Percentiles rank a stretch among this genome's conserved stretches.
Conservation (phyloP, 352 stramenopile species). For the Phytophthora nicotianae region DNA sequence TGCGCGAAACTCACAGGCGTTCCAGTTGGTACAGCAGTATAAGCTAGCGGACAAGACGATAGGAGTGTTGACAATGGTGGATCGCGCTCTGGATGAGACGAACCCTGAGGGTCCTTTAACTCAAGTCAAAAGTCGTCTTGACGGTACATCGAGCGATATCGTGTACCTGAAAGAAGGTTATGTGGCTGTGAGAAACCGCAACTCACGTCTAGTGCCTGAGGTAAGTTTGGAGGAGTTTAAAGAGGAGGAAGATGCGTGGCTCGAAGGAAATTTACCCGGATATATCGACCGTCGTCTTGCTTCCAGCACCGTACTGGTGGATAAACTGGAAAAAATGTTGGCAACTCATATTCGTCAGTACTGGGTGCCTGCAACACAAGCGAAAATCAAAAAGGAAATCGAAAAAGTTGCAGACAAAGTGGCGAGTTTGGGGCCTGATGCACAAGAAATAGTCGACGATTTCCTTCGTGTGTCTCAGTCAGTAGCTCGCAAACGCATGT, state of each 20-base stretch:
- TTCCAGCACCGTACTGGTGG: constrained; percentile 33
- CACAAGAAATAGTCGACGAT: constrained; percentile 27
- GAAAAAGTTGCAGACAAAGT: constrained; percentile 6
- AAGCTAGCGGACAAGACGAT: constrained; percentile 41
- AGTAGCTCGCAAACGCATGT: constrained; percentile 17
- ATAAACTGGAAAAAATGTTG: constrained; percentile 45
- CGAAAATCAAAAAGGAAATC: constrained; percentile 13
- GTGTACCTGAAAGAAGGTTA: constrained; percentile 47
- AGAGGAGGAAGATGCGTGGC: constrained; percentile 31
- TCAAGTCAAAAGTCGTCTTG: constrained; percentile 32
- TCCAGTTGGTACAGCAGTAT: constrained; percentile 51
- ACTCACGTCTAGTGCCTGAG: constrained; percentile 26
- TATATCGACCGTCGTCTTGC: constrained; percentile 31
- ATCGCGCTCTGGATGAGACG: constrained; percentile 32
- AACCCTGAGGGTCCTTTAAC: constrained; percentile 32
- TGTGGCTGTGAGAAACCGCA: constrained; percentile 45
- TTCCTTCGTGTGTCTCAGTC: constrained; percentile 18
- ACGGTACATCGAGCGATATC: constrained; percentile 35
- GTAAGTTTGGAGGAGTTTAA: constrained; percentile 30
- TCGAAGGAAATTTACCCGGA: constrained; percentile 32
- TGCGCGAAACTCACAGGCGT: constrained; percentile 47
- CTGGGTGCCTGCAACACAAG: constrained; percentile 34
- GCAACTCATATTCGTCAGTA: constrained; percentile 28
- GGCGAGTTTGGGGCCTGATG: constrained; percentile 13
- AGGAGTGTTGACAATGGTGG: constrained; percentile 52